Percentiles rank a stretch among this genome's conserved stretches.
Evolutionary conservation across 2,329 filamentous ascomycete genomes (phyloP).

Genomic region (Hypoxylon sp.): DNA sequence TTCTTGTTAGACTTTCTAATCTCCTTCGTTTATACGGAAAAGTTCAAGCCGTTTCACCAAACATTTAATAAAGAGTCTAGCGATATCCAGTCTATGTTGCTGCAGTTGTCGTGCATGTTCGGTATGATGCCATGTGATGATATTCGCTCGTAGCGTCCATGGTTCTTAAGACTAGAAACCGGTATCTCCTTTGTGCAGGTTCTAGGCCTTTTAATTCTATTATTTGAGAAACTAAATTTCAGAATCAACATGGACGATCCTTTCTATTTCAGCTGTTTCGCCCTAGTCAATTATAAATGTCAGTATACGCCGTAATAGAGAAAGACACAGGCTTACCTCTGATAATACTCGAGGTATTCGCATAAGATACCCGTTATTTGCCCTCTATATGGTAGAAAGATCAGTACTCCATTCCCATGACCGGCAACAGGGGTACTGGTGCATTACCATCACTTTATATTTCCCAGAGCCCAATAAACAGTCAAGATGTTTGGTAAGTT

Average conservation of each 20-base stretch:
- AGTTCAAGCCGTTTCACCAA: conserved; percentile 14
- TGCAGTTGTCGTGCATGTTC: conserved; percentile 2
- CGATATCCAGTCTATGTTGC: conserved; percentile 1
- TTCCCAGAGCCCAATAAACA: neutral
- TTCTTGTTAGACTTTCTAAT: conserved; percentile 33
- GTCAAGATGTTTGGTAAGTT: neutral
- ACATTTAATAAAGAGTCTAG: conserved; percentile 23
- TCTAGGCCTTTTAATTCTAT: neutral
- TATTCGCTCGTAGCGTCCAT: neutral
- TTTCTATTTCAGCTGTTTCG: neutral
- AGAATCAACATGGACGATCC: neutral
- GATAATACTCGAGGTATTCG: neutral
- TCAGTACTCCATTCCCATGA: neutral
- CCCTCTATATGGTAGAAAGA: neutral
- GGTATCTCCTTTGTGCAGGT: neutral
- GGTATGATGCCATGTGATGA: neutral
- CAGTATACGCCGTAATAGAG: neutral
- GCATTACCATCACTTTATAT: neutral
- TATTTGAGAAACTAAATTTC: neutral
- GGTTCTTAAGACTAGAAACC: neutral
- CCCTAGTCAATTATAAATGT: neutral
- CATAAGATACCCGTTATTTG: neutral
- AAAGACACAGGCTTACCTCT: neutral
- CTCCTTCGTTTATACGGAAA: conserved; percentile 31
- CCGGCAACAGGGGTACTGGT: neutral